Evolutionary conservation across 768 basidiomycete species (phyloP).

Genomic region (Xerocomellus intermedius): DNA sequence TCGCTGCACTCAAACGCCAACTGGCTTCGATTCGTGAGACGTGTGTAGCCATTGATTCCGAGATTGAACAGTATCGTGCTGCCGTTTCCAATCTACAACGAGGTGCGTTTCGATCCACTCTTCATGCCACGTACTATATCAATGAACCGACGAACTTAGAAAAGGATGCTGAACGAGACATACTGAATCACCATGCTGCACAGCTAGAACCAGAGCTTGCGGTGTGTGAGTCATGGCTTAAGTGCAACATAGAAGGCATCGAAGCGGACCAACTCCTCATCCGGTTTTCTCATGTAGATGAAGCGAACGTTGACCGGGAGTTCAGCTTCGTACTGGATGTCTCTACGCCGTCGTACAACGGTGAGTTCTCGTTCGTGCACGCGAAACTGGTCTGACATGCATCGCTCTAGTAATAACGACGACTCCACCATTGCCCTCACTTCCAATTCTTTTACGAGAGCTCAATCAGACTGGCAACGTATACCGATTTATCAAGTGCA

Average conservation of each 20-base stretch:
- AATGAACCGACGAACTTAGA: slow-evolving; percentile 41
- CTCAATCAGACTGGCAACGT: slow-evolving; percentile 72
- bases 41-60: slow-evolving; percentile 54
- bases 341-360: slow-evolving; percentile 58
- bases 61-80: slow-evolving; percentile 72
- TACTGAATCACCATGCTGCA: slow-evolving; percentile 53
- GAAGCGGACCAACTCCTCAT: slow-evolving; percentile 70
- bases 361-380: slow-evolving; percentile 38
- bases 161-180: slow-evolving; percentile 61
- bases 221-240: slow-evolving; percentile 54
- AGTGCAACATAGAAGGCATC: slow-evolving; percentile 76
- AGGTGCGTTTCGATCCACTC: slow-evolving; percentile 43
- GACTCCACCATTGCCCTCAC: slow-evolving; percentile 63
- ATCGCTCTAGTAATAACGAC: slow-evolving; percentile 66
- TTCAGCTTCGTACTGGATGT: slow-evolving; percentile 79
- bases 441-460: slow-evolving; percentile 66
- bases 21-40: slow-evolving; percentile 62
- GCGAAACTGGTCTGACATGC: not conserved
- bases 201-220: slow-evolving; percentile 53
- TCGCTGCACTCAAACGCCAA: slow-evolving; percentile 63
- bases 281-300: slow-evolving; percentile 67
- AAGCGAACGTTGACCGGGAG: slow-evolving; percentile 54
- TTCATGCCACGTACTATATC: not conserved
- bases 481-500: slow-evolving; percentile 65
- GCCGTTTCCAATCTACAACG: slow-evolving; percentile 59